phyloP scores from a whole-genome alignment of 1,284 basidiomycete genomes.

The Peniophora sp. region DNA sequence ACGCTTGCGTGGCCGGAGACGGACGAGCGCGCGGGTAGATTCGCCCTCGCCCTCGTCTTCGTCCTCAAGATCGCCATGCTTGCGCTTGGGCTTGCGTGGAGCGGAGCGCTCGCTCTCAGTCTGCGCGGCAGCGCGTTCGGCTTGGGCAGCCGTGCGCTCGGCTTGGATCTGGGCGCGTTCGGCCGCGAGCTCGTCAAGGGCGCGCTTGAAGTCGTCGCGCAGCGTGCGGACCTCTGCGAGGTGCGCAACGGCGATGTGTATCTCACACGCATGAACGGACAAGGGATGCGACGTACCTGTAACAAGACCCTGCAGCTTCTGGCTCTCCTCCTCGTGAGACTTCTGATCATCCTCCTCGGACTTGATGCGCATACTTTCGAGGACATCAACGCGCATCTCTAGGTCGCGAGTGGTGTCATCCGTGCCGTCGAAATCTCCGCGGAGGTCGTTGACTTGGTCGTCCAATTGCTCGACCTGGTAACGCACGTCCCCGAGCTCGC shows the following conservation, averaged over 20 bases:
- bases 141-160: slow-evolving; percentile 17
- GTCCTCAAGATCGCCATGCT: slow-evolving; percentile 17
- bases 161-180: slow-evolving; percentile 21
- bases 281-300: not conserved
- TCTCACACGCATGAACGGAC: not conserved
- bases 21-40: not conserved
- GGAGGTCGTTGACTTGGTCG: not conserved
- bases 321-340: not conserved
- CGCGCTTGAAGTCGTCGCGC: slow-evolving; percentile 7
- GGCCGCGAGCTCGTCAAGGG: slow-evolving; percentile 19
- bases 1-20: slow-evolving; percentile 22
- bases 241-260: not conserved
- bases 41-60: slow-evolving; percentile 7
- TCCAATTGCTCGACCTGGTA: slow-evolving; percentile 1
- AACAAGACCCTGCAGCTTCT: not conserved
- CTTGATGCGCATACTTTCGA: not conserved
- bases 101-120: slow-evolving; percentile 8
- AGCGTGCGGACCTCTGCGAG: not conserved
- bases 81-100: slow-evolving; percentile 21
- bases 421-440: not conserved
- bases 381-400: not conserved
- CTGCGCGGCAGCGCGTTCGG: slow-evolving; percentile 15
- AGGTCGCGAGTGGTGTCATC: not conserved
- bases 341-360: not conserved
- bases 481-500: slow-evolving; percentile 7